Evolutionary conservation across 2,329 filamentous ascomycete species (phyloP).

Genomic region (Verticillium isaacii): DNA sequence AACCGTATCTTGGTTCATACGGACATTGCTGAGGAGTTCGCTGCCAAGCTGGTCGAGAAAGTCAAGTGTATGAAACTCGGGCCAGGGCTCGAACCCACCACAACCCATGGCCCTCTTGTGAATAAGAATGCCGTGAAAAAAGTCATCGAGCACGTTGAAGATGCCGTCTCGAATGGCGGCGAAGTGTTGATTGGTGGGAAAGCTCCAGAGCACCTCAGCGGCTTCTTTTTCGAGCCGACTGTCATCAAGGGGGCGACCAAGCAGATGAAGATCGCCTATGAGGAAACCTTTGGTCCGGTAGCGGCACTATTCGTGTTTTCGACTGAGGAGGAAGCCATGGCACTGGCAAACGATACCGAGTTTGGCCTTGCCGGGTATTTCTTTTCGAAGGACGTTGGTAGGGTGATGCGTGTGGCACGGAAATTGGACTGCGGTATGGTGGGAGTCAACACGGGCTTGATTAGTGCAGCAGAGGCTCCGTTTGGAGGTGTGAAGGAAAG

Average conservation of each 20-base stretch:
- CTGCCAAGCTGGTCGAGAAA: conserved; percentile 43
- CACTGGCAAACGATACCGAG: conserved; percentile 59
- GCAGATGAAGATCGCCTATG: conserved; percentile 61
- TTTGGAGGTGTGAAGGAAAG: conserved; percentile 29
- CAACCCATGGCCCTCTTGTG: conserved; percentile 58
- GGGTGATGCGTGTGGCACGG: conserved; percentile 39
- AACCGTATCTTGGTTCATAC: conserved; percentile 58
- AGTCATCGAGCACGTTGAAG: conserved; percentile 57
- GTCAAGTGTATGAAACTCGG: conserved; percentile 55
- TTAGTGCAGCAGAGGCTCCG: conserved; percentile 9
- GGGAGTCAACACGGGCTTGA: conserved; percentile 27
- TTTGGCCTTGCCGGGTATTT: conserved; percentile 71
- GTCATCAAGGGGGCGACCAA: conserved; percentile 62
- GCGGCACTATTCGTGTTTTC: conserved; percentile 66
- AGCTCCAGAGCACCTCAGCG: conserved; percentile 51
- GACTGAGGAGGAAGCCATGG: conserved; percentile 64
- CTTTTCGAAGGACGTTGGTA: conserved; percentile 45
- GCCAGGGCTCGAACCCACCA: conserved; percentile 46
- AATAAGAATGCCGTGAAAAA: conserved; percentile 61
- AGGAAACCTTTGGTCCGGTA: conserved; percentile 71
- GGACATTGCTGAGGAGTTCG: conserved; percentile 54
- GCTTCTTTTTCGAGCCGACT: conserved; percentile 67
- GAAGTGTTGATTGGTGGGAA: conserved; percentile 56
- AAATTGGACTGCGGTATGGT: conserved; percentile 41
- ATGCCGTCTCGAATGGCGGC: conserved; percentile 58